A percentile compares a stretch with the other conserved stretches of the same genome.
phyloP scores from a whole-genome alignment of 2,329 filamentous ascomycete species.

The Paecilomyces niveus region DNA sequence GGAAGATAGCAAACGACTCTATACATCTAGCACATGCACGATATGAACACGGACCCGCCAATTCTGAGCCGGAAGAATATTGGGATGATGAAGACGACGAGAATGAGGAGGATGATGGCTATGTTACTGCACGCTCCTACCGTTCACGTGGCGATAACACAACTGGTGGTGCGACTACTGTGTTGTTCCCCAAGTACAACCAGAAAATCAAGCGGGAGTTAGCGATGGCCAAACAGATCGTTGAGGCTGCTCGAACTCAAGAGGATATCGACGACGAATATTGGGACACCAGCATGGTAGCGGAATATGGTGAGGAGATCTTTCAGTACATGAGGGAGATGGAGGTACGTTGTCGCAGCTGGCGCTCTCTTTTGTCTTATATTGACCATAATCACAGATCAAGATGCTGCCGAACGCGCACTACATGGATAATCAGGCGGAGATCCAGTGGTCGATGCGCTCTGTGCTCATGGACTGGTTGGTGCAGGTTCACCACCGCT shows the following conservation, averaged over 20 bases:
- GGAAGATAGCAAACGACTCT: slow-evolving; percentile 10
- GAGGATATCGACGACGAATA: slow-evolving; percentile 83
- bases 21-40: slow-evolving; percentile 9
- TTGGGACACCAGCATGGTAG: slow-evolving; percentile 96
- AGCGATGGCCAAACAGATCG: slow-evolving; percentile 57
- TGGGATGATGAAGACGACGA: slow-evolving; percentile 74
- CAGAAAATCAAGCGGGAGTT: slow-evolving; percentile 66
- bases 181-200: slow-evolving; percentile 68
- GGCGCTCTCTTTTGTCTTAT: background rate
- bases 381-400: slow-evolving; percentile 43
- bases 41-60: slow-evolving; percentile 17
- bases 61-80: slow-evolving; percentile 59
- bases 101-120: slow-evolving; percentile 63
- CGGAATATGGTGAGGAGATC: slow-evolving; percentile 93
- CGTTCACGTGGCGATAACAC: slow-evolving; percentile 70
- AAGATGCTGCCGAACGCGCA: slow-evolving; percentile 79
- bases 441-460: slow-evolving; percentile 99
- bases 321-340: slow-evolving; percentile 85
- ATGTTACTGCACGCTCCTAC: slow-evolving; percentile 70
- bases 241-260: slow-evolving; percentile 57
- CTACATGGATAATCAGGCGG: slow-evolving; percentile 96
- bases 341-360: slow-evolving; percentile 54
- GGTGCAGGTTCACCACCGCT: slow-evolving; percentile 89
- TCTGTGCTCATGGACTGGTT: slow-evolving; percentile 97
- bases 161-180: slow-evolving; percentile 54